Conservation (phyloP, 495 filamentous ascomycete species). For the Hypoxylon rickii region DNA sequence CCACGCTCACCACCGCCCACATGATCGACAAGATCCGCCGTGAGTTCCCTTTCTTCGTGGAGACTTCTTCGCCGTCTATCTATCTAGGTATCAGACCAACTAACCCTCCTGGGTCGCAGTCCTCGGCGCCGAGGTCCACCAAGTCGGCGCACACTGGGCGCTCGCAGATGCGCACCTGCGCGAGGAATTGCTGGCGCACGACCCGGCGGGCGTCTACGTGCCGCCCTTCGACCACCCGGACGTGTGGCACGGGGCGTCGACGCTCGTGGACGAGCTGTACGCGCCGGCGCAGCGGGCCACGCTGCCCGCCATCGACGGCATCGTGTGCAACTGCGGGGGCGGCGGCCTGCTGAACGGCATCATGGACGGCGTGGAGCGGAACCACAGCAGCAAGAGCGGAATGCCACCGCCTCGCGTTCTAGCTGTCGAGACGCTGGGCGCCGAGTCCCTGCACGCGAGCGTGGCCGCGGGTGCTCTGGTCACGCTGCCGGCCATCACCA, state of each 20-base stretch:
- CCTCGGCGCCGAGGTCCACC: constrained; percentile 72
- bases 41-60: constrained; percentile 7
- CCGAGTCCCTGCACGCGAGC: constrained; percentile 68
- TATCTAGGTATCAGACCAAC: background rate
- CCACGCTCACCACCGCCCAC: constrained; percentile 63
- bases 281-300: too few species aligned
- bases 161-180: constrained; percentile 79
- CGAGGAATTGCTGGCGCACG: constrained; percentile 57
- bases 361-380: constrained; percentile 68
- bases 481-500: constrained; percentile 75
- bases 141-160: constrained; percentile 71
- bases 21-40: constrained; percentile 74
- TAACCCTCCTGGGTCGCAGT: constrained; percentile 36
- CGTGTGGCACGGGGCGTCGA: constrained; percentile 81
- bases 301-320: constrained; percentile 59
- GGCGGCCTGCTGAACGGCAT: constrained; percentile 85
- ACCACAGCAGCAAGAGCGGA: constrained; percentile 33
- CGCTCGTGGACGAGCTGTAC: constrained; percentile 74
- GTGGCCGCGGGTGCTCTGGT: constrained; percentile 64
- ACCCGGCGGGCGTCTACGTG: constrained; percentile 72
- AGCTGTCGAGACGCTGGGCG: constrained; percentile 81
- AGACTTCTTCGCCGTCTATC: background rate
- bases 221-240: constrained; percentile 87
- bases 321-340: constrained; percentile 87
- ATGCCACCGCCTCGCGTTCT: constrained; percentile 58